Conservation (phyloP, 2,329 filamentous ascomycete species). For the Calonectria pauciramosa region DNA sequence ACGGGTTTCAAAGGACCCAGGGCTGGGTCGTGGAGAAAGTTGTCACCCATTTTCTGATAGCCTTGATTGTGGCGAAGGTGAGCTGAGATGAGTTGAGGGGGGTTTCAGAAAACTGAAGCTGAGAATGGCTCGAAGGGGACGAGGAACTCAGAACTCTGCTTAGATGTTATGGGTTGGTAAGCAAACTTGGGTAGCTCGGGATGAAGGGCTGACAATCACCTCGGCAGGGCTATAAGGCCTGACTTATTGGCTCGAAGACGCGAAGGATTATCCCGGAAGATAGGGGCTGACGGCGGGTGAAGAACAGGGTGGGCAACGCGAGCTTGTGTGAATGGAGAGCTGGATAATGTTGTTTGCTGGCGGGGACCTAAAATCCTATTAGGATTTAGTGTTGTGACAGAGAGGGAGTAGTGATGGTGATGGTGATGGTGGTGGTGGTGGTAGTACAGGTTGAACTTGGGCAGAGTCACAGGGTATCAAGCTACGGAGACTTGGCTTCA, state of each 20-base stretch:
- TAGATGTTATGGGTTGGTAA: neutral
- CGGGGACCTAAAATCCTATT: neutral
- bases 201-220: neutral
- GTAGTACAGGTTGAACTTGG: constrained; percentile 1
- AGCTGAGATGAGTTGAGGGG: neutral
- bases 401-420: neutral
- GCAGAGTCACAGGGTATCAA: neutral
- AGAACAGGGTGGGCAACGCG: neutral
- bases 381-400: neutral
- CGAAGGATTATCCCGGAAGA: neutral
- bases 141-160: neutral
- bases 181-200: neutral
- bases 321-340: neutral
- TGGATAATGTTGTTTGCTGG: neutral
- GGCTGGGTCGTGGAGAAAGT: constrained; percentile 27
- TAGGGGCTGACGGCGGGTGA: neutral
- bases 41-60: constrained; percentile 29
- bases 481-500: neutral
- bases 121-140: neutral
- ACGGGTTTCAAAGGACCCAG: constrained; percentile 52
- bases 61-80: neutral
- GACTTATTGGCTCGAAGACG: neutral
- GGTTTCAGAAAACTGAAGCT: neutral
- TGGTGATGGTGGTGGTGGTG: neutral
- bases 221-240: no score